Base-by-base conservation (phyloP, 345 rosid genomes). In the Kandelia obovata region DNA sequence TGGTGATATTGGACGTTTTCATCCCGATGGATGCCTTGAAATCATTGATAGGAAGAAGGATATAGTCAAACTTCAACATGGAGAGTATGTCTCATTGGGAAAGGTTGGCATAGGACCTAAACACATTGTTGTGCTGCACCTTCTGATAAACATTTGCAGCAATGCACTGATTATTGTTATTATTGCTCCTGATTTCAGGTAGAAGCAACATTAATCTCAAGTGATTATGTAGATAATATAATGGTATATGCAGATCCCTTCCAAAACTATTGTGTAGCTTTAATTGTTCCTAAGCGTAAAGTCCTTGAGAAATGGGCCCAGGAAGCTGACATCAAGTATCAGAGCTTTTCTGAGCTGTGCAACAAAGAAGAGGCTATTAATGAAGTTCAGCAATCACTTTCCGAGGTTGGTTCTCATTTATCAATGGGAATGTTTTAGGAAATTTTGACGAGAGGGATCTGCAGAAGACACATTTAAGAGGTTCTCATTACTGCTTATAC, bases 41-140 rank as follows among this genome's bases (percentile, higher is more conserved):
- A 82, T 93, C 60, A 89, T 93, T 59, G 98, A 93, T 75, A 83
- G 98, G 78, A 93, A 89, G 80, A 91, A 93, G 80, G 98, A 93
- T 69, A 93, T 93, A 16, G 92, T 93, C 55, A 93, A 93, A 76
- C 98, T 93, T 77, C 97, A 93, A 82, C 96, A 90, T 66, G 94
- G 98, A 69, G 97, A 91, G 77, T 93, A 90, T 34, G 77, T 93
- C 37, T 93, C 94, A 20, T 87, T 93, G 43, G 98, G 97, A 73
- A 93, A 90, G 98, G 98, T 93, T 47, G 64, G 20, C 26, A 64
- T 25, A 21, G 13, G 25, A 64, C 69, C 39, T 31, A 21, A 15
- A 47, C 35, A 43, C 1, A 43, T 43, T 43, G 49, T 13, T 43
- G 17, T 43, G 17, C 17, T 13, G 19, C 19, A 43, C 49, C 49